Evolutionary conservation across 164 flowering plant genomes (phyloP).

Genomic region (Tetrastigma voinierianum): DNA sequence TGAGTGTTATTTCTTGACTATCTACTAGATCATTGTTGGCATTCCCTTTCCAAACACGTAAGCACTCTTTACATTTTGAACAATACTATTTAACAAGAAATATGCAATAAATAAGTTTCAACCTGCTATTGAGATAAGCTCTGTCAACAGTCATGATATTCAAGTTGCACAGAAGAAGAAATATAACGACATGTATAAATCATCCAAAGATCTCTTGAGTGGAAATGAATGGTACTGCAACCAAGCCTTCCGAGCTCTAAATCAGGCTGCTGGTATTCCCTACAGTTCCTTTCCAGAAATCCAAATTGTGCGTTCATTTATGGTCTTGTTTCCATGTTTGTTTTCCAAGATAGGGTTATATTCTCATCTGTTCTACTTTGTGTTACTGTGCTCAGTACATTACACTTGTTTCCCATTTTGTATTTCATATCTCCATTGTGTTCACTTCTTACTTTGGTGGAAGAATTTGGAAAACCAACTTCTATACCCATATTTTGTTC

Average conservation of each 20-base stretch:
- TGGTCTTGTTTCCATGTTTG: not conserved
- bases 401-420: too few relatives aligned
- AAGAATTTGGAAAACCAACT: too few relatives aligned
- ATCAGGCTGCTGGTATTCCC: slow-evolving; percentile 87
- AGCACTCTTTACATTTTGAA: slow-evolving; percentile 23
- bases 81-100: not conserved
- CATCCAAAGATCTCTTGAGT: slow-evolving; percentile 71
- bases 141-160: slow-evolving; percentile 63
- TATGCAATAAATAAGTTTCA: not conserved
- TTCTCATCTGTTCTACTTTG: too few relatives aligned
- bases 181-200: slow-evolving; percentile 71
- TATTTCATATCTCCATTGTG: too few relatives aligned
- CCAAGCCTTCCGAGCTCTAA: slow-evolving; percentile 95
- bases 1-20: slow-evolving; percentile 40
- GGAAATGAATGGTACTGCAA: slow-evolving; percentile 95
- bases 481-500: not conserved
- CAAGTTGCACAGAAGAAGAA: slow-evolving; percentile 82
- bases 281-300: not conserved
- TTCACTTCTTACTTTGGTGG: too few relatives aligned
- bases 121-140: slow-evolving; percentile 15
- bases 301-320: not conserved
- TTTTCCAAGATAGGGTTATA: too few relatives aligned
- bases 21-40: slow-evolving; percentile 79
- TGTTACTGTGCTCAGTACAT: too few relatives aligned
- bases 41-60: slow-evolving; percentile 95